Percentiles rank a stretch among this genome's conserved stretches.
Evolutionary conservation across 768 basidiomycete genomes (phyloP).

Genomic region (Amanita fuliginea): DNA sequence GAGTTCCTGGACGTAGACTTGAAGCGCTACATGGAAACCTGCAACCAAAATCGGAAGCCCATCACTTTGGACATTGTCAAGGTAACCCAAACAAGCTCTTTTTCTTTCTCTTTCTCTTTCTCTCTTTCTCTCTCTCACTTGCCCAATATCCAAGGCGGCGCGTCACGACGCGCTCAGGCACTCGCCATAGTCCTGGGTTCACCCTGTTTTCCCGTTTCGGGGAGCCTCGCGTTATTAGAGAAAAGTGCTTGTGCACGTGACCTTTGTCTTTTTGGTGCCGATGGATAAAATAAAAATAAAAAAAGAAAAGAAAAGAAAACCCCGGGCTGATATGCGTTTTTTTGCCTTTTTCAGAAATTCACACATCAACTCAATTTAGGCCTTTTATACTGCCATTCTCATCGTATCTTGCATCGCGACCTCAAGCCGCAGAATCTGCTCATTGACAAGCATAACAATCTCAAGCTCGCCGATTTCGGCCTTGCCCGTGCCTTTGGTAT

Average conservation of each 20-base stretch:
- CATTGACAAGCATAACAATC: constrained; percentile 80
- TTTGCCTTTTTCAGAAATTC: constrained; percentile 68
- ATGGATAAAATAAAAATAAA: no score
- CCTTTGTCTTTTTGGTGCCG: no score
- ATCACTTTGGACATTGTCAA: constrained; percentile 69
- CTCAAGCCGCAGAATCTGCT: constrained; percentile 94
- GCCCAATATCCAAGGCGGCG: no score
- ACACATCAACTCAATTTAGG: constrained; percentile 89
- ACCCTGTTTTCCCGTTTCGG: not conserved
- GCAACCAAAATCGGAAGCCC: constrained; percentile 59
- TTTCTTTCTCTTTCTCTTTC: no score
- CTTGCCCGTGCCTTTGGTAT: constrained; percentile 96
- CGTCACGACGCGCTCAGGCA: no score
- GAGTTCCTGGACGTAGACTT: constrained; percentile 97
- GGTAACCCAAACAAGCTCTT: constrained; percentile 34
- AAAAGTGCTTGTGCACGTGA: no score
- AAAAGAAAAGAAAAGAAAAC: no score
- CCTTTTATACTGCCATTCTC: constrained; percentile 88
- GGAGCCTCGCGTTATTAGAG: not conserved
- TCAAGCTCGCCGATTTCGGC: constrained; percentile 96
- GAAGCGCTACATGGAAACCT: constrained; percentile 93
- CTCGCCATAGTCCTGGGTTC: no score
- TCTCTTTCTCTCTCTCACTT: no score
- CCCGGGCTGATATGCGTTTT: not conserved
- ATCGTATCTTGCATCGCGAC: constrained; percentile 94